Evolutionary conservation across 352 stramenopile species (phyloP).

Genomic region (Phytophthora cryptogea): DNA sequence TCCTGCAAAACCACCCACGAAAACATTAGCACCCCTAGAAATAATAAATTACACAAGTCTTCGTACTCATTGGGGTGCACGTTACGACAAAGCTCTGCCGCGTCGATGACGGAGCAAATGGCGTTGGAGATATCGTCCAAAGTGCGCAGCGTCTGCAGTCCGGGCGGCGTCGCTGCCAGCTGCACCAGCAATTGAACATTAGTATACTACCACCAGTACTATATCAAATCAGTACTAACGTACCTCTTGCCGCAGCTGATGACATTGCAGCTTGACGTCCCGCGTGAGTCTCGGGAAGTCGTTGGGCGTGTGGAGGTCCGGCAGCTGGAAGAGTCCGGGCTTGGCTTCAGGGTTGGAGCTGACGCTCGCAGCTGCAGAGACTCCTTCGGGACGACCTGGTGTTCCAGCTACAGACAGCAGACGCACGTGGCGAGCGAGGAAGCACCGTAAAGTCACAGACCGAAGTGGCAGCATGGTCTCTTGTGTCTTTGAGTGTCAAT

Average conservation of each 20-base stretch:
- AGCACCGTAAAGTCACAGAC: slow-evolving; percentile 4
- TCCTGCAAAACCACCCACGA: slow-evolving; percentile 26
- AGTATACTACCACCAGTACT: slow-evolving; percentile 2
- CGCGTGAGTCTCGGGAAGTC: slow-evolving; percentile 69
- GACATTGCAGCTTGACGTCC: slow-evolving; percentile 60
- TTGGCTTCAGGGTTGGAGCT: slow-evolving; percentile 19
- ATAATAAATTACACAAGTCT: background rate
- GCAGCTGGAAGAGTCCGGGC: slow-evolving; percentile 75
- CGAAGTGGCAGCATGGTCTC: slow-evolving; percentile 18
- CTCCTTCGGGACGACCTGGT: slow-evolving; percentile 13
- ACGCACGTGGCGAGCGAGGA: slow-evolving; percentile 21
- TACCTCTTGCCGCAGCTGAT: slow-evolving; percentile 64
- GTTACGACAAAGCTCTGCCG: slow-evolving; percentile 94
- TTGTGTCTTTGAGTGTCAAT: slow-evolving; percentile 19
- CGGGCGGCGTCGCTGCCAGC: slow-evolving; percentile 56
- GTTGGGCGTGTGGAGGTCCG: slow-evolving; percentile 52
- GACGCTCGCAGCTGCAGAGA: slow-evolving; percentile 13
- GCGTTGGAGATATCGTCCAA: slow-evolving; percentile 95
- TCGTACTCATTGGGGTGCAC: slow-evolving; percentile 88
- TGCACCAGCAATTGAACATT: slow-evolving; percentile 24
- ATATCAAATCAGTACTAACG: slow-evolving; percentile 2
- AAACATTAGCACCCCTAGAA: slow-evolving; percentile 5
- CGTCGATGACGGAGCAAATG: slow-evolving; percentile 96
- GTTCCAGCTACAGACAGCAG: slow-evolving; percentile 31
- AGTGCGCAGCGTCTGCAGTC: slow-evolving; percentile 68